Evolutionary conservation across 768 basidiomycete species (phyloP).

Genomic region (Lactifluus pinguis): DNA sequence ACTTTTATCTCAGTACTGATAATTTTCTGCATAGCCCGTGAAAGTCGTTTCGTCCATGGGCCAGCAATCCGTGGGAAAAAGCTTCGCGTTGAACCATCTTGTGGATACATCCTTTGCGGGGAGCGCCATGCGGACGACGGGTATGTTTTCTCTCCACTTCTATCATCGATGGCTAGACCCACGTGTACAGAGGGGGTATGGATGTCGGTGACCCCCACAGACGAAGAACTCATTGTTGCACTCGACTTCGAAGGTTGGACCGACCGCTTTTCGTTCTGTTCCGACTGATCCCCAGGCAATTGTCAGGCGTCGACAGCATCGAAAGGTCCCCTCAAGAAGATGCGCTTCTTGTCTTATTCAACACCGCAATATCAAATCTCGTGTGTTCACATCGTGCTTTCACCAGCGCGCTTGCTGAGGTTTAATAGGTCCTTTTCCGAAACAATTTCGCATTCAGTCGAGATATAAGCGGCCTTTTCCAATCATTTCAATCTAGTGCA

Average conservation of each 20-base stretch:
- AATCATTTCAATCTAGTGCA: slow-evolving; percentile 22
- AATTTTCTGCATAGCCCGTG: slow-evolving; percentile 35
- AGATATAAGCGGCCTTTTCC: slow-evolving; percentile 53
- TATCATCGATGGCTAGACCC: not conserved
- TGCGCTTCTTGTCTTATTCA: too few relatives aligned
- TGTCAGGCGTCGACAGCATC: slow-evolving; percentile 49
- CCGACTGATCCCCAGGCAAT: not conserved
- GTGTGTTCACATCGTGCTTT: not conserved
- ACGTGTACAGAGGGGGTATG: slow-evolving; percentile 43
- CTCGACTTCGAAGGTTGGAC: slow-evolving; percentile 38
- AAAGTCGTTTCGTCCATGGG: too few relatives aligned
- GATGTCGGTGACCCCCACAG: slow-evolving; percentile 58
- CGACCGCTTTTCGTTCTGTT: not conserved
- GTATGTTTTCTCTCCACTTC: slow-evolving; percentile 9
- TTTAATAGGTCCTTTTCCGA: too few relatives aligned
- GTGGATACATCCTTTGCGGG: too few relatives aligned
- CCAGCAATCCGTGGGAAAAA: too few relatives aligned
- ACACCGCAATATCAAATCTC: too few relatives aligned
- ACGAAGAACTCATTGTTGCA: slow-evolving; percentile 30
- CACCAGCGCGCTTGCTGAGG: not conserved
- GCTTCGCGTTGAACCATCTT: too few relatives aligned
- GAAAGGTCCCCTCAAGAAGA: not conserved
- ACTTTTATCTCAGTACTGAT: not conserved
- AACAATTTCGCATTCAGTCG: slow-evolving; percentile 30
- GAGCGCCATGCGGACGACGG: slow-evolving; percentile 25